A percentile compares a stretch with the other conserved stretches of the same genome.
Conservation (phyloP, 2,329 filamentous ascomycete genomes). For the Colletotrichum lentis region DNA sequence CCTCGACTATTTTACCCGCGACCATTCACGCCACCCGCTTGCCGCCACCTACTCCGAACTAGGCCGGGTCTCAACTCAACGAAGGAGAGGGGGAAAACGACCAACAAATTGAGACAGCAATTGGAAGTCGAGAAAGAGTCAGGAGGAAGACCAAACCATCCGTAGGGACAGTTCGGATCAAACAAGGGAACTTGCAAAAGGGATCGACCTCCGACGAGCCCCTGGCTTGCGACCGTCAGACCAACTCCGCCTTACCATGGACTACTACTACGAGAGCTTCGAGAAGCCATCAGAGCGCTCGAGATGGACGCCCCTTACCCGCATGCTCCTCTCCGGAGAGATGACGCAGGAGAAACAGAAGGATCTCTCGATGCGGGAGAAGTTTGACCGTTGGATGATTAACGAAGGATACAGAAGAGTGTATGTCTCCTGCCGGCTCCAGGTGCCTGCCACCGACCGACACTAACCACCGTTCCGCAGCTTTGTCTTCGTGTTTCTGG, state of each 20-base stretch:
- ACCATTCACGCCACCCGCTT: conserved; percentile 14
- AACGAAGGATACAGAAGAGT: conserved; percentile 85
- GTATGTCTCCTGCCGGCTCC: conserved; percentile 56
- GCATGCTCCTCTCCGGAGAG: conserved; percentile 84
- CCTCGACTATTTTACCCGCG: conserved; percentile 25
- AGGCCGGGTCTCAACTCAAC: background rate
- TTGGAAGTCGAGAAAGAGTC: conserved; percentile 36
- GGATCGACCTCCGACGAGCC: conserved; percentile 11
- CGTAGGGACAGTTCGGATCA: conserved; percentile 28
- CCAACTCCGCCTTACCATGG: conserved; percentile 44
- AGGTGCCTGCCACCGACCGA: background rate
- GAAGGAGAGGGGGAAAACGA: conserved; percentile 13
- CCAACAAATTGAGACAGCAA: background rate
- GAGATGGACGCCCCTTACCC: conserved; percentile 82
- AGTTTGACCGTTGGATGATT: conserved; percentile 87
- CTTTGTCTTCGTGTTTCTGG: conserved; percentile 78
- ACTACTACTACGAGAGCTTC: conserved; percentile 46
- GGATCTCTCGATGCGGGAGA: conserved; percentile 73
- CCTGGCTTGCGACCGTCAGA: conserved; percentile 34
- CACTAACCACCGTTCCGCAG: conserved; percentile 51
- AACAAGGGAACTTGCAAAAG: conserved; percentile 19
- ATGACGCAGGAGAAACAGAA: conserved; percentile 78
- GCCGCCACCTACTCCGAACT: background rate
- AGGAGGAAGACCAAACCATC: conserved; percentile 33
- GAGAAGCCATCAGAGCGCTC: conserved; percentile 71